Evolutionary conservation across 2,329 filamentous ascomycete genomes (phyloP).

Genomic region (Diaporthe destruens): DNA sequence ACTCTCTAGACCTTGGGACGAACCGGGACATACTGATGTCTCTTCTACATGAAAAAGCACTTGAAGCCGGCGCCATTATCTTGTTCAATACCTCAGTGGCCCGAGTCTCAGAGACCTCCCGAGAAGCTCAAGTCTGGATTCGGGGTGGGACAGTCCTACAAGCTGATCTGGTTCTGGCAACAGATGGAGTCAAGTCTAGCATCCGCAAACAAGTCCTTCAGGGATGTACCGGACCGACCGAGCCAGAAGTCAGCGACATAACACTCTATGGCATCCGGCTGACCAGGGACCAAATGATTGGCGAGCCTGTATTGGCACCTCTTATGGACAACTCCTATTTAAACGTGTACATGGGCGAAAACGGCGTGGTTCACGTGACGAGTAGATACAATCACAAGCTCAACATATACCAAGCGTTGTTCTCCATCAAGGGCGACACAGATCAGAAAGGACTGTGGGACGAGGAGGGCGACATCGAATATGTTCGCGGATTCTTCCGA

Average conservation of each 20-base stretch:
- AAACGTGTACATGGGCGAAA: slow-evolving; percentile 43
- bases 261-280: slow-evolving; percentile 44
- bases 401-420: slow-evolving; percentile 37
- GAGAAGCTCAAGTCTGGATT: neutral
- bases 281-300: slow-evolving; percentile 20
- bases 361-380: slow-evolving; percentile 41
- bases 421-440: slow-evolving; percentile 43
- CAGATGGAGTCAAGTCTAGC: slow-evolving; percentile 59
- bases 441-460: slow-evolving; percentile 46
- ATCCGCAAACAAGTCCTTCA: slow-evolving; percentile 55
- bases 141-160: slow-evolving; percentile 51
- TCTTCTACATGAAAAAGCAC: slow-evolving; percentile 33
- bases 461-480: slow-evolving; percentile 44
- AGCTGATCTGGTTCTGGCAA: slow-evolving; percentile 58
- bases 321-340: slow-evolving; percentile 43
- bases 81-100: slow-evolving; percentile 5
- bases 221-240: slow-evolving; percentile 30
- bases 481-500: slow-evolving; percentile 42
- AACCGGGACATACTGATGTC: slow-evolving; percentile 41
- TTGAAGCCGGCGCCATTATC: slow-evolving; percentile 23
- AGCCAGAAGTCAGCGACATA: slow-evolving; percentile 42
- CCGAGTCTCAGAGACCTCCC: slow-evolving; percentile 1
- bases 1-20: slow-evolving; percentile 43
- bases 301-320: slow-evolving; percentile 25
- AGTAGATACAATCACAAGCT: slow-evolving; percentile 42